phyloP scores from a whole-genome alignment of 352 stramenopile species.

The Phytophthora rubi region DNA sequence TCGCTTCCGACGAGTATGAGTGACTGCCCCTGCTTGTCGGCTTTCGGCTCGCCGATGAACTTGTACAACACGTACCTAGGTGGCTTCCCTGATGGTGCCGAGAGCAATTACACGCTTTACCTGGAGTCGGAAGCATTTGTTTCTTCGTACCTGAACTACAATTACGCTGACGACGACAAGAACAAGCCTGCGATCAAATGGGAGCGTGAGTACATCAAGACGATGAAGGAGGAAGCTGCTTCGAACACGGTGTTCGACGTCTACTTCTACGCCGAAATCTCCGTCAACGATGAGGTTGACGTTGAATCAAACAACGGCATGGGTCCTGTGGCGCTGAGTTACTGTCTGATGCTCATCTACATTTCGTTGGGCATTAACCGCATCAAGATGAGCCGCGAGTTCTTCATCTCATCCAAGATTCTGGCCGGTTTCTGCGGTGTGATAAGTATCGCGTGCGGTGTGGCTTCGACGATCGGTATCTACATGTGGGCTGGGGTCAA shows the following conservation, averaged over 20 bases:
- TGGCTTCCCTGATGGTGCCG: slow-evolving; percentile 52
- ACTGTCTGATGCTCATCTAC: slow-evolving; percentile 73
- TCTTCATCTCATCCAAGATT: slow-evolving; percentile 72
- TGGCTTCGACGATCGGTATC: slow-evolving; percentile 65
- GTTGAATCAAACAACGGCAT: slow-evolving; percentile 59
- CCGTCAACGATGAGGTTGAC: slow-evolving; percentile 66
- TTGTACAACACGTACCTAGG: slow-evolving; percentile 74
- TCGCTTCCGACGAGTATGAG: slow-evolving; percentile 59
- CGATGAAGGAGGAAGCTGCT: slow-evolving; percentile 49
- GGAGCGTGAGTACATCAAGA: slow-evolving; percentile 67
- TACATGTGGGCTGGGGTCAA: slow-evolving; percentile 70
- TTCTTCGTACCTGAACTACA: slow-evolving; percentile 65
- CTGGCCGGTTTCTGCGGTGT: slow-evolving; percentile 62
- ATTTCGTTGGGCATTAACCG: slow-evolving; percentile 72
- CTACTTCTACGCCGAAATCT: slow-evolving; percentile 67
- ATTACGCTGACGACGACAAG: slow-evolving; percentile 54
- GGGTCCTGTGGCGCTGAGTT: slow-evolving; percentile 55
- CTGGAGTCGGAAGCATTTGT: slow-evolving; percentile 55
- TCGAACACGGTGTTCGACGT: slow-evolving; percentile 58
- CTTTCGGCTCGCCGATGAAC: slow-evolving; percentile 74
- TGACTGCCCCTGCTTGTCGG: slow-evolving; percentile 66
- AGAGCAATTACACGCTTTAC: slow-evolving; percentile 60
- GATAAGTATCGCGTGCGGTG: slow-evolving; percentile 64
- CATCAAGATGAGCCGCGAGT: slow-evolving; percentile 50
- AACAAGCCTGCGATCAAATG: slow-evolving; percentile 60